phyloP scores from a whole-genome alignment of 768 basidiomycete species.

The Cystofilobasidium capitatum region DNA sequence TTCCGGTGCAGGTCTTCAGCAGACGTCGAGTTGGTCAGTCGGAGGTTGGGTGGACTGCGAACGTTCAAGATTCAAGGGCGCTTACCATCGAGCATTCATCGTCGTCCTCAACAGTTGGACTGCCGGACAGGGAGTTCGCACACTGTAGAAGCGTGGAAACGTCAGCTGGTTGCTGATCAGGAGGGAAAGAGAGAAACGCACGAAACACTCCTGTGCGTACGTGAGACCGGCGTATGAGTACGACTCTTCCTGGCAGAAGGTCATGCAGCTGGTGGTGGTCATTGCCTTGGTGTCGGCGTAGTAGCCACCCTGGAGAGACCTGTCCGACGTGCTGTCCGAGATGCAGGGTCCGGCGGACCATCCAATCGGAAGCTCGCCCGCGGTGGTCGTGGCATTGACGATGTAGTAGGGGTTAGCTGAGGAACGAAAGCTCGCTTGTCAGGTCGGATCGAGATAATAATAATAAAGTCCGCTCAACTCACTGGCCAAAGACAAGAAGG shows the following conservation, averaged over 20 bases:
- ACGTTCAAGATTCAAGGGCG: too few relatives aligned
- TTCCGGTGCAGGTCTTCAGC: neutral
- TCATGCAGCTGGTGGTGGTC: conserved; percentile 19
- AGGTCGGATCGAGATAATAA: neutral
- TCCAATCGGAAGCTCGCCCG: neutral
- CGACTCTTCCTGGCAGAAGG: neutral
- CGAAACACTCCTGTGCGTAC: neutral
- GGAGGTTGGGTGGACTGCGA: too few relatives aligned
- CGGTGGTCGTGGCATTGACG: neutral
- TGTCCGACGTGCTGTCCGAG: neutral
- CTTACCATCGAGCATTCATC: neutral
- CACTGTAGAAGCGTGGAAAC: neutral
- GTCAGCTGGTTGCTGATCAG: neutral
- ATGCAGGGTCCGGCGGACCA: conserved; percentile 9
- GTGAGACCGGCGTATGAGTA: conserved; percentile 1
- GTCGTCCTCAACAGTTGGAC: neutral
- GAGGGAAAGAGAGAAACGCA: too few relatives aligned
- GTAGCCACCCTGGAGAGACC: conserved; percentile 2
- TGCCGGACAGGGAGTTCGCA: neutral
- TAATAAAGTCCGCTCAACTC: neutral
- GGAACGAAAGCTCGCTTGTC: conserved; percentile 15
- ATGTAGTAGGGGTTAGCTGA: conserved; percentile 32
- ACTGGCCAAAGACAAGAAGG: conserved; percentile 25
- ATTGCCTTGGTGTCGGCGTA: neutral
- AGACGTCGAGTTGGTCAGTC: neutral